Percentiles rank a stretch among this genome's conserved stretches.
phyloP scores from a whole-genome alignment of 345 rosid genomes.

The Triadica sebifera region DNA sequence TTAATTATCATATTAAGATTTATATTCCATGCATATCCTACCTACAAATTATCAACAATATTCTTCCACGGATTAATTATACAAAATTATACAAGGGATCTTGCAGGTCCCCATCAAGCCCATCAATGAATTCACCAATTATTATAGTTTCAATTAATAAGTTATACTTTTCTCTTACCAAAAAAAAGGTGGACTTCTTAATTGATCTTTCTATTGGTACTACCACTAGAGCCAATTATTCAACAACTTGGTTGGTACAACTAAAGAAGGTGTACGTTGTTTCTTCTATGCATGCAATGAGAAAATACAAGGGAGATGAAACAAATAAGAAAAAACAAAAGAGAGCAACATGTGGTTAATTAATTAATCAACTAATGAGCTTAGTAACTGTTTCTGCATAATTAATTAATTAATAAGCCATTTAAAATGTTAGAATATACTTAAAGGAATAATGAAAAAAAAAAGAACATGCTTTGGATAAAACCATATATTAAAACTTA shows the following conservation, averaged over 20 bases:
- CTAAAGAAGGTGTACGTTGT: neutral
- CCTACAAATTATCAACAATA: neutral
- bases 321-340: neutral
- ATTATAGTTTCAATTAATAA: no score
- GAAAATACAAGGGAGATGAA: neutral
- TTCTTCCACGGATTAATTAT: neutral
- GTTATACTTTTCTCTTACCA: no score
- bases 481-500: no score
- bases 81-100: neutral
- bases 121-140: neutral
- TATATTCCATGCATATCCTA: slow-evolving; percentile 8
- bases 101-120: slow-evolving; percentile 18
- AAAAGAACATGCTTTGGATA: neutral
- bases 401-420: neutral
- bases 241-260: slow-evolving; percentile 8
- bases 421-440: neutral
- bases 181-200: no score
- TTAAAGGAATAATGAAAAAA: neutral
- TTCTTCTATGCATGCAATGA: neutral
- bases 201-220: neutral
- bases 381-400: no score
- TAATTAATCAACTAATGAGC: no score
- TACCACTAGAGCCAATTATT: neutral
- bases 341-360: neutral
- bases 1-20: neutral